Evolutionary conservation across 176 grass and related monocot species (phyloP).

Genomic region (Bromus sterilis): DNA sequence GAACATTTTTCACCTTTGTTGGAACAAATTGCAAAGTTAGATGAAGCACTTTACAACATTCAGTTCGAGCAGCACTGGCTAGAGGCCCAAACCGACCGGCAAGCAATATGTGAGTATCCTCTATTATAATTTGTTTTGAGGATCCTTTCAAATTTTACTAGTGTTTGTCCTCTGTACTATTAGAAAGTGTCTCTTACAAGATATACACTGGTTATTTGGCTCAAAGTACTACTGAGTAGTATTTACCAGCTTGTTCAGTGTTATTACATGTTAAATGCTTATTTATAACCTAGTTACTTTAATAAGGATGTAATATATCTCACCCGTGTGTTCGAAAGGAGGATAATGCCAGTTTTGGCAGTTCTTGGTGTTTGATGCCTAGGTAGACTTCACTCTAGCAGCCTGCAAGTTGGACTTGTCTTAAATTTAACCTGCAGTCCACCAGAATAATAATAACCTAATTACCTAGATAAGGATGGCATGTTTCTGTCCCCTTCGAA

Average conservation of each 20-base stretch:
- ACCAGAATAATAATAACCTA: background rate
- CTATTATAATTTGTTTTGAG: background rate
- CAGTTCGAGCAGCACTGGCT: constrained; percentile 99
- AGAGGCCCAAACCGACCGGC: constrained; percentile 95
- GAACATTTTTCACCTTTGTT: constrained; percentile 91
- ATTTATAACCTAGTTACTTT: background rate
- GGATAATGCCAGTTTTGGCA: background rate
- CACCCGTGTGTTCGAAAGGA: background rate
- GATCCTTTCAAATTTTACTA: background rate
- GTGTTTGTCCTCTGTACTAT: background rate
- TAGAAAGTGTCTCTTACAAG: background rate
- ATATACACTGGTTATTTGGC: background rate
- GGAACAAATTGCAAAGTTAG: constrained; percentile 93
- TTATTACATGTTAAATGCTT: background rate
- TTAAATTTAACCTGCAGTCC: background rate
- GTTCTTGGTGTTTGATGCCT: background rate
- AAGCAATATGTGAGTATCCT: constrained; percentile 65
- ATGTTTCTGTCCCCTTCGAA: background rate
- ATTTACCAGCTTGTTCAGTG: background rate
- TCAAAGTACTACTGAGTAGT: background rate
- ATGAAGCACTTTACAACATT: constrained; percentile 97
- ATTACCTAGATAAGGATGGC: background rate
- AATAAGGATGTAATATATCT: background rate
- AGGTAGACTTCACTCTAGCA: background rate
- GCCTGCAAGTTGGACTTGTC: background rate